These are phyloP conservation scores for Apiotrichum veenhuisii DNA, from an alignment of 1,284 basidiomycete genomes.

Conservation along the genomic window DNA sequence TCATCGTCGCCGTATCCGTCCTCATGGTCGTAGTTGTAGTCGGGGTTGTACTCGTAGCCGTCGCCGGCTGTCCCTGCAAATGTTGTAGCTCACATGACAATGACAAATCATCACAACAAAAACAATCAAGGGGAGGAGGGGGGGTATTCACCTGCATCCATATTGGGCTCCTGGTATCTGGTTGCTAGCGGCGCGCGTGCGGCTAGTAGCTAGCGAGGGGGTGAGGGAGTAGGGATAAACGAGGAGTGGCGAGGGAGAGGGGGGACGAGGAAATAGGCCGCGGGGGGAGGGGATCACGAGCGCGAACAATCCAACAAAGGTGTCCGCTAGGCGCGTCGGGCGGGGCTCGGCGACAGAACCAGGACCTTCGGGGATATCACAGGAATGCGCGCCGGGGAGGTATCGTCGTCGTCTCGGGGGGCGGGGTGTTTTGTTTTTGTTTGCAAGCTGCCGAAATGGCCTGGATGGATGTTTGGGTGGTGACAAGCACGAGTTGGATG, in stretches of 20 bases:
- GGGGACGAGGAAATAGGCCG: too few species aligned
- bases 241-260: too few species aligned
- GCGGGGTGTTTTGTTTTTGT: not conserved
- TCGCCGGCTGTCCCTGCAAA: constrained; percentile 23
- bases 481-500: not conserved
- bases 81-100: constrained; percentile 24
- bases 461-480: not conserved
- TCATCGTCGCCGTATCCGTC: constrained; percentile 17
- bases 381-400: too few species aligned
- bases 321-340: too few species aligned
- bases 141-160: constrained; percentile 46
- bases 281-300: too few species aligned
- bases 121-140: constrained; percentile 7
- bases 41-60: constrained; percentile 35
- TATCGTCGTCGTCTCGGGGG: too few species aligned
- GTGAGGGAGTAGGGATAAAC: not conserved
- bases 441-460: not conserved
- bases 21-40: constrained; percentile 29
- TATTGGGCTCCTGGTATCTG: constrained; percentile 16
- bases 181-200: not conserved
- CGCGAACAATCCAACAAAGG: too few species aligned
- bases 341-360: too few species aligned
- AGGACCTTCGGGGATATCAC: too few species aligned
- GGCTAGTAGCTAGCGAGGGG: too few species aligned
- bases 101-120: not conserved